phyloP scores from a whole-genome alignment of 768 basidiomycete species.

The Tulasnella sp. region DNA sequence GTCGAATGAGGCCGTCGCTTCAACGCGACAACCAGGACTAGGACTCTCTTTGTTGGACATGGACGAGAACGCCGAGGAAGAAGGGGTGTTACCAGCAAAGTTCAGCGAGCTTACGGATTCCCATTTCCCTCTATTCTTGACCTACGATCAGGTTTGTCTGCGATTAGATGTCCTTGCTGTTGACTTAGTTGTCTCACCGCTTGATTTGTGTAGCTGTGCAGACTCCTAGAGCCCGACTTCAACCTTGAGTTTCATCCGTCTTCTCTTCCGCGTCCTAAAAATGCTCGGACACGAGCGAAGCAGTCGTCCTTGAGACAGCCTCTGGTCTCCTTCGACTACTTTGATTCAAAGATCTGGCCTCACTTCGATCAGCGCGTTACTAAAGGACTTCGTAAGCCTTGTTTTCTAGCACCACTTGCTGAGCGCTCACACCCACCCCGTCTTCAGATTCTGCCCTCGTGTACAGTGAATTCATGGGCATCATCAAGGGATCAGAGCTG shows the following conservation, averaged over 20 bases:
- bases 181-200: no score
- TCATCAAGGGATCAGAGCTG: slow-evolving; percentile 63
- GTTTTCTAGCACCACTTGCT: no score
- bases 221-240: slow-evolving; percentile 49
- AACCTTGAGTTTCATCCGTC: slow-evolving; percentile 12
- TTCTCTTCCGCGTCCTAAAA: no score
- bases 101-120: slow-evolving; percentile 55
- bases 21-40: no score
- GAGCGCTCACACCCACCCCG: no score
- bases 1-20: no score
- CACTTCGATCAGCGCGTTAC: background rate
- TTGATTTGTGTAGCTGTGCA: slow-evolving; percentile 49
- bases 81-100: slow-evolving; percentile 44
- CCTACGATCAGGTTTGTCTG: slow-evolving; percentile 53
- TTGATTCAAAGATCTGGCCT: background rate
- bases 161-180: no score
- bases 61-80: slow-evolving; percentile 40
- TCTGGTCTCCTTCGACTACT: background rate
- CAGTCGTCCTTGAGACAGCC: background rate
- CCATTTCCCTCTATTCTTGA: slow-evolving; percentile 68
- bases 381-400: background rate
- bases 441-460: slow-evolving; percentile 6
- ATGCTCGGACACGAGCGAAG: no score
- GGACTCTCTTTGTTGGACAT: slow-evolving; percentile 32
- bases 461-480: slow-evolving; percentile 29